Percentiles rank a stretch among this genome's conserved stretches.
Conservation (phyloP, 2,329 filamentous ascomycete species). For the Bipolaris victoriae region DNA sequence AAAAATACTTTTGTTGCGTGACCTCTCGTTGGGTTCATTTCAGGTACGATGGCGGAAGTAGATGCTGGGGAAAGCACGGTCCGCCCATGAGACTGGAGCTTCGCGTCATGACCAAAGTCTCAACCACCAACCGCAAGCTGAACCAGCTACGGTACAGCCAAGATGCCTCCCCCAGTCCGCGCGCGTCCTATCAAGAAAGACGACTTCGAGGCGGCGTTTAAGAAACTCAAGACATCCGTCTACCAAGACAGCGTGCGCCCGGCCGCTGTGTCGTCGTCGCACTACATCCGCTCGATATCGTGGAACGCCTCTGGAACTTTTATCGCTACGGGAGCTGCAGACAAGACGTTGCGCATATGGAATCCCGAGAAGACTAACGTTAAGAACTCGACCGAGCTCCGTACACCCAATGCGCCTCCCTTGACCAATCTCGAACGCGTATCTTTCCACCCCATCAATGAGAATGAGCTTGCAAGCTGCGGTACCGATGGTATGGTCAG, state of each 20-base stretch:
- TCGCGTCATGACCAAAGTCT: not conserved
- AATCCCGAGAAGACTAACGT: conserved; percentile 78
- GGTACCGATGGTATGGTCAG: conserved; percentile 75
- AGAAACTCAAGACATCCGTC: conserved; percentile 70
- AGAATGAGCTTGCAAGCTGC: conserved; percentile 77
- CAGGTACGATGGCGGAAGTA: not conserved
- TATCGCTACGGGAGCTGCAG: conserved; percentile 78
- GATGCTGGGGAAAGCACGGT: conserved; percentile 6
- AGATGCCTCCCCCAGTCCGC: conserved; percentile 50
- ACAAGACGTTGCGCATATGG: conserved; percentile 77
- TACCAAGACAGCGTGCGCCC: conserved; percentile 60
- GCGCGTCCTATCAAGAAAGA: conserved; percentile 71
- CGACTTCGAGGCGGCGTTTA: conserved; percentile 70
- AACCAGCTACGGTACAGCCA: not conserved
- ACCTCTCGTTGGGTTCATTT: not conserved
- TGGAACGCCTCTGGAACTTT: conserved; percentile 88
- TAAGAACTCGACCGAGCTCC: conserved; percentile 78
- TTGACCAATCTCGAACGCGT: conserved; percentile 68
- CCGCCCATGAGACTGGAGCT: conserved; percentile 7
- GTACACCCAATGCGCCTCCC: conserved; percentile 57
- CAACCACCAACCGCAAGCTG: not conserved
- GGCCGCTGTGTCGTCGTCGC: conserved; percentile 39
- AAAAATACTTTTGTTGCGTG: no score
- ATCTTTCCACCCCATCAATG: conserved; percentile 77
- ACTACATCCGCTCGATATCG: conserved; percentile 72